Conservation (phyloP, 768 basidiomycete genomes). For the Phanerodontia chrysosporium region DNA sequence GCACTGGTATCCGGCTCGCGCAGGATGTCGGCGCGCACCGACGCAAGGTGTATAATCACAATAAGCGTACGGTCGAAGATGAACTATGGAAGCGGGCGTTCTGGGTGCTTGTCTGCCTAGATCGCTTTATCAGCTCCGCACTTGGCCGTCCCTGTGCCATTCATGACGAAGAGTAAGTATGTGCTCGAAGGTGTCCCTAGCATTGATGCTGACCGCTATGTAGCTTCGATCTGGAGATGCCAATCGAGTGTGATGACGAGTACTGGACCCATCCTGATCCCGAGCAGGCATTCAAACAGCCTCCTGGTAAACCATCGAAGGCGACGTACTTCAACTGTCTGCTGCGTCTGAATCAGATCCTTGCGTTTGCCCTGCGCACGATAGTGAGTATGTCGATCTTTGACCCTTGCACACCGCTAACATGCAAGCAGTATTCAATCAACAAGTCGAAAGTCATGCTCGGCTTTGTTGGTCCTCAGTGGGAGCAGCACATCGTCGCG, state of each 20-base stretch:
- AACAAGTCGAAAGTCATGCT: slow-evolving; percentile 56
- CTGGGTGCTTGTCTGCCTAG: slow-evolving; percentile 40
- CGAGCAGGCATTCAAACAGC: slow-evolving; percentile 59
- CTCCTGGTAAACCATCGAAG: slow-evolving; percentile 49
- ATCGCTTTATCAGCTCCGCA: slow-evolving; percentile 39
- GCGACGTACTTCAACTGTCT: slow-evolving; percentile 60
- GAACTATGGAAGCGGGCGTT: slow-evolving; percentile 75
- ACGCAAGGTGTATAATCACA: slow-evolving; percentile 33
- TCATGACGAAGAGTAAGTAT: slow-evolving; percentile 67
- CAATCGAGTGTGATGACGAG: slow-evolving; percentile 78
- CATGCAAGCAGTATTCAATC: slow-evolving; percentile 56
- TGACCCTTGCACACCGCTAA: slow-evolving; percentile 8
- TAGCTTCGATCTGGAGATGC: slow-evolving; percentile 73
- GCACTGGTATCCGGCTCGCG: slow-evolving; percentile 62
- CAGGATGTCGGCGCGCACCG: slow-evolving; percentile 78
- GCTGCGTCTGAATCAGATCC: slow-evolving; percentile 64
- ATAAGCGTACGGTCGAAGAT: slow-evolving; percentile 45
- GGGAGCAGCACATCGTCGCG: slow-evolving; percentile 55
- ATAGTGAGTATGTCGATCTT: slow-evolving; percentile 41
- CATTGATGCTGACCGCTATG: background rate
- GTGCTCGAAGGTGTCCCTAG: slow-evolving; percentile 14
- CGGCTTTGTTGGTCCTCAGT: slow-evolving; percentile 48
- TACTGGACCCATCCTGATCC: slow-evolving; percentile 67
- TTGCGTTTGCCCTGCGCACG: slow-evolving; percentile 64
- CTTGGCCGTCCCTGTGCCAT: slow-evolving; percentile 64